phyloP scores from a whole-genome alignment of 305 asterid genomes.

The Fraxinus paxiana region DNA sequence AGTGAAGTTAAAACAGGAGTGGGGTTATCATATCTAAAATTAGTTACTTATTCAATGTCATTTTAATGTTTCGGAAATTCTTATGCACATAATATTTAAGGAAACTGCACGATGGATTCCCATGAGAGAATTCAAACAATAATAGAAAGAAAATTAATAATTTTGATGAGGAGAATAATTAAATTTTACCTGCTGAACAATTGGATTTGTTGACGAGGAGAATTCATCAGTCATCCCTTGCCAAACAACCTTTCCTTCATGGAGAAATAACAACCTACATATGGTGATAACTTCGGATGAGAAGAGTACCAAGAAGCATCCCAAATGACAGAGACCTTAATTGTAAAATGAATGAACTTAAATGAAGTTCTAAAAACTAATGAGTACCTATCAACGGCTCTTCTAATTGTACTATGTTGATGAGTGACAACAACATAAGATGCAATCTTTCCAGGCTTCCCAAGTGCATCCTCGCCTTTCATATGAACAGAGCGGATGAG shows the following conservation, averaged over 20 bases:
- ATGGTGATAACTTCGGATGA: conserved; percentile 22
- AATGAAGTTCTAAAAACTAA: conserved; percentile 12
- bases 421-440: conserved; percentile 93
- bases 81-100: neutral
- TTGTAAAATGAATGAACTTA: conserved; percentile 8
- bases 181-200: conserved; percentile 74
- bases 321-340: conserved; percentile 12
- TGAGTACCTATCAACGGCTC: conserved; percentile 90
- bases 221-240: conserved; percentile 95
- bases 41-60: neutral
- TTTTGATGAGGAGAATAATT: neutral
- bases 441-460: conserved; percentile 85
- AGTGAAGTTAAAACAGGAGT: neutral
- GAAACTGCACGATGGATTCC: neutral
- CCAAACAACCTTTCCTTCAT: conserved; percentile 94
- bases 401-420: conserved; percentile 91
- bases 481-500: conserved; percentile 92
- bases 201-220: conserved; percentile 72
- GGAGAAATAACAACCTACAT: conserved; percentile 68
- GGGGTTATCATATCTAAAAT: neutral
- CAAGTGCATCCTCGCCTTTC: conserved; percentile 75
- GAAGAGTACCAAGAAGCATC: conserved; percentile 15
- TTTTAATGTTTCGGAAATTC: neutral
- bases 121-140: neutral
- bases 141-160: neutral